Percentiles rank a stretch among this genome's conserved stretches.
Conservation (phyloP, 1,139 yeast genomes). For the Candida pseudoviswanathii region DNA sequence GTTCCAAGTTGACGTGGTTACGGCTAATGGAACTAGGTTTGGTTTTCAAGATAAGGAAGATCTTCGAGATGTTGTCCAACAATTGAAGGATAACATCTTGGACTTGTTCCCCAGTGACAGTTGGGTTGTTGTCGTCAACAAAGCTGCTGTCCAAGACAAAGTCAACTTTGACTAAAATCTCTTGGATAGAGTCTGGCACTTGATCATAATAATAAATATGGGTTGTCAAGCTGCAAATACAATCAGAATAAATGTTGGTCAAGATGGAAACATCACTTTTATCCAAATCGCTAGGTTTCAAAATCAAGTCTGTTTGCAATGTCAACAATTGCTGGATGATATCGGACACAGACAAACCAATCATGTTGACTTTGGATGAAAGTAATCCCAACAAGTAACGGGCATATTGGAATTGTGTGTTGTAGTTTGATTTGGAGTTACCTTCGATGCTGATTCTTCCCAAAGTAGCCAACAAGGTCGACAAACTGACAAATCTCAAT, state of each 20-base stretch:
- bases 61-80: constrained; percentile 34
- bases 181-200: constrained; percentile 72
- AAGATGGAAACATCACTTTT: constrained; percentile 27
- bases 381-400: constrained; percentile 58
- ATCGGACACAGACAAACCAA: constrained; percentile 89
- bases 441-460: constrained; percentile 23
- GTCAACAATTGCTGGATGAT: constrained; percentile 63
- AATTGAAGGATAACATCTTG: constrained; percentile 31
- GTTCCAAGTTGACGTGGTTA: constrained; percentile 44
- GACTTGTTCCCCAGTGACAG: constrained; percentile 19
- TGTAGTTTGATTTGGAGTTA: constrained; percentile 25
- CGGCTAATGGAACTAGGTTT: constrained; percentile 39
- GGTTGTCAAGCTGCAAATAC: constrained; percentile 64
- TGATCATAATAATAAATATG: constrained; percentile 82
- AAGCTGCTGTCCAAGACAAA: constrained; percentile 29
- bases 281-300: constrained; percentile 26
- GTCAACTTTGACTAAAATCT: constrained; percentile 47
- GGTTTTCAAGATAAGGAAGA: constrained; percentile 32
- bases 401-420: constrained; percentile 52
- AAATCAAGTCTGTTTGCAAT: constrained; percentile 55
- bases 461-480: constrained; percentile 41
- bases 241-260: constrained; percentile 38
- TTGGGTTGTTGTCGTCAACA: constrained; percentile 15
- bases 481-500: constrained; percentile 69
- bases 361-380: constrained; percentile 77